phyloP scores from a whole-genome alignment of 129 eudicot genomes.

The Mikania micrantha region DNA sequence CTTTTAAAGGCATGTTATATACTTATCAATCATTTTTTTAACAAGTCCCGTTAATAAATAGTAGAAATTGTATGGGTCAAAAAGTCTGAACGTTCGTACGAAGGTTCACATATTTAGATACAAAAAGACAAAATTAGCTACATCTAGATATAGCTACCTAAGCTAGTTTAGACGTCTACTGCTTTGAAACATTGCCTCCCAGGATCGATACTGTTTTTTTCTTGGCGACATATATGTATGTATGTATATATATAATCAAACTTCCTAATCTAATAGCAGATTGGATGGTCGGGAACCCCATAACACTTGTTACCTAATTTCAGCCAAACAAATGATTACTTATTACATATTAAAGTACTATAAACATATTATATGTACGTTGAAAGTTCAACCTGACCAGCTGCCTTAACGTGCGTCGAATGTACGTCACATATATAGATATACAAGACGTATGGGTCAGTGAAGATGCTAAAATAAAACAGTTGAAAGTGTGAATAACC shows the following conservation, averaged over 20 bases:
- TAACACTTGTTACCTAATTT: not conserved
- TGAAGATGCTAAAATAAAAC: too few species aligned
- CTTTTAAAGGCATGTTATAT: not conserved
- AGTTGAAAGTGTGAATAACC: too few species aligned
- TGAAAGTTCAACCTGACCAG: too few species aligned
- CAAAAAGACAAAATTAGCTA: slow-evolving; percentile 15
- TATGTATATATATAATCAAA: too few species aligned
- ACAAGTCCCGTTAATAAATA: too few species aligned
- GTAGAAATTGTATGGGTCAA: not conserved
- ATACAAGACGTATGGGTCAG: too few species aligned
- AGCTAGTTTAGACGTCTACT: too few species aligned
- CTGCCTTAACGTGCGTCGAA: too few species aligned
- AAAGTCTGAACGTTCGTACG: slow-evolving; percentile 6
- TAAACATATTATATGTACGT: too few species aligned
- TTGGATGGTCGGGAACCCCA: slow-evolving; percentile 16
- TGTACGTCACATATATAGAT: too few species aligned
- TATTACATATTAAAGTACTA: not conserved
- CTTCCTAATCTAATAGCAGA: slow-evolving; percentile 10
- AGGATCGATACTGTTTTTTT: slow-evolving; percentile 17
- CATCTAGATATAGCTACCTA: slow-evolving; percentile 3
- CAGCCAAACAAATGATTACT: not conserved
- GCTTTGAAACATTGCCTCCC: not conserved
- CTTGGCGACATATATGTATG: too few species aligned
- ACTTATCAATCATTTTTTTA: not conserved
- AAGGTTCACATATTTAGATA: slow-evolving; percentile 6